Conservation (phyloP, 208 protist species). For the Wallacemonas rigidus region DNA sequence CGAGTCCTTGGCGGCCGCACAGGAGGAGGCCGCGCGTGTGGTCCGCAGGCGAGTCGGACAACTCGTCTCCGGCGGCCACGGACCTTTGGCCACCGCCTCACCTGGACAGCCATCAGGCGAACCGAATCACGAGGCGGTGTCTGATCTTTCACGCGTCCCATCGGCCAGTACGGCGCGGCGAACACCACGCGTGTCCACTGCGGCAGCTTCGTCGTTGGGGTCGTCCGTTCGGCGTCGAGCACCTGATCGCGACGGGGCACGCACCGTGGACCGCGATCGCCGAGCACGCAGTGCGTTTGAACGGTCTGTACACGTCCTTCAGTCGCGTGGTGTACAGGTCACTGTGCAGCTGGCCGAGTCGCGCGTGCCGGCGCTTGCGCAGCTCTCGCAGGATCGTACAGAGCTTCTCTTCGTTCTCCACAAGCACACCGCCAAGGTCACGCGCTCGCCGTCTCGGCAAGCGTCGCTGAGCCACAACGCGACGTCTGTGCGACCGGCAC, state of each 20-base stretch:
- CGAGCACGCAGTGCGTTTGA: background rate
- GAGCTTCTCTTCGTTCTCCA: constrained; percentile 55
- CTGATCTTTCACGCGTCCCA: too few species aligned
- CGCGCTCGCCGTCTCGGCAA: background rate
- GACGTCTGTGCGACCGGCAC: too few species aligned
- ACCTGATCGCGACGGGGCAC: too few species aligned
- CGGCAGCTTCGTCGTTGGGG: too few species aligned
- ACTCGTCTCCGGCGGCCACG: background rate
- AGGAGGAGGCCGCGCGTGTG: background rate
- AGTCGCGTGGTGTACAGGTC: constrained; percentile 28
- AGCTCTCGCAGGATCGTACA: constrained; percentile 36
- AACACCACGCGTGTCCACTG: too few species aligned
- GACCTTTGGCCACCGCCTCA: background rate
- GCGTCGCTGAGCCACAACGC: too few species aligned
- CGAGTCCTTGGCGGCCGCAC: background rate
- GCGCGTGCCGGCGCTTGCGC: constrained; percentile 31
- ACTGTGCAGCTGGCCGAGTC: constrained; percentile 28
- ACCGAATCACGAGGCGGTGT: too few species aligned
- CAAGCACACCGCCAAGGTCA: background rate
- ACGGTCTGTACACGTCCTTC: constrained; percentile 25
- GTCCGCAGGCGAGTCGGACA: background rate
- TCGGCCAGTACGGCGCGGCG: too few species aligned
- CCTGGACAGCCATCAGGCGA: background rate
- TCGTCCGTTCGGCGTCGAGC: too few species aligned
- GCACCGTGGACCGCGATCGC: background rate